phyloP scores from a whole-genome alignment of 2,329 filamentous ascomycete species.

The Paracoccidioides brasiliensis region DNA sequence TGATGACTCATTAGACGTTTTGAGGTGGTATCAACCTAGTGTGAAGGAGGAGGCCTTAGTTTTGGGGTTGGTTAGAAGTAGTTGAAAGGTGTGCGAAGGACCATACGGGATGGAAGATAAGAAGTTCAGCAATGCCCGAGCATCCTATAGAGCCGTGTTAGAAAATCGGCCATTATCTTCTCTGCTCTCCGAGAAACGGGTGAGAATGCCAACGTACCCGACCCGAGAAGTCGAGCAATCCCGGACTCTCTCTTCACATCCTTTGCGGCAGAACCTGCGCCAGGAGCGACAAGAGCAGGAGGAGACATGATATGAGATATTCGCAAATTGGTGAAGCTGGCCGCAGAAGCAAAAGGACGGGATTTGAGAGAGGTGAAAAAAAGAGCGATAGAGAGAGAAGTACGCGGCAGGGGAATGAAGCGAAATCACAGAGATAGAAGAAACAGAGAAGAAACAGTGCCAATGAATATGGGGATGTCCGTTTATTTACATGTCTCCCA shows the following conservation, averaged over 20 bases:
- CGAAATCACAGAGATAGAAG: no score
- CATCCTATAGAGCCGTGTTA: constrained; percentile 46
- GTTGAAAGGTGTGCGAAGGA: not conserved
- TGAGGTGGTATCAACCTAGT: constrained; percentile 86
- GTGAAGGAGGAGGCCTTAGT: constrained; percentile 15
- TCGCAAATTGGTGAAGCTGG: not conserved
- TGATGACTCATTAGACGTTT: constrained; percentile 99
- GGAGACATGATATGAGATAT: constrained; percentile 17
- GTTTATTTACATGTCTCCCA: no score
- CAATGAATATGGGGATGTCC: no score
- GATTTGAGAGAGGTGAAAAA: not conserved
- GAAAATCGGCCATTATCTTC: not conserved
- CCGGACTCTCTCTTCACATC: constrained; percentile 77
- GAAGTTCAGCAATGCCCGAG: constrained; percentile 83
- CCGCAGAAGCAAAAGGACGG: not conserved
- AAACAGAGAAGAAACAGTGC: no score
- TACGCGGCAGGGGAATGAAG: no score
- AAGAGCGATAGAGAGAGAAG: not conserved
- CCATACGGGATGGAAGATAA: constrained; percentile 79
- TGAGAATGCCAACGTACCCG: constrained; percentile 46
- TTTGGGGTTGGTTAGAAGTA: not conserved
- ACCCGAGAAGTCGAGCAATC: constrained; percentile 74
- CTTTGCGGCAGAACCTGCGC: constrained; percentile 39
- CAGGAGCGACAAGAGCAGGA: constrained; percentile 31
- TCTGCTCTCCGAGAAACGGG: constrained; percentile 12